Conservation (phyloP, 768 basidiomycete genomes). For the Russula emetica region DNA sequence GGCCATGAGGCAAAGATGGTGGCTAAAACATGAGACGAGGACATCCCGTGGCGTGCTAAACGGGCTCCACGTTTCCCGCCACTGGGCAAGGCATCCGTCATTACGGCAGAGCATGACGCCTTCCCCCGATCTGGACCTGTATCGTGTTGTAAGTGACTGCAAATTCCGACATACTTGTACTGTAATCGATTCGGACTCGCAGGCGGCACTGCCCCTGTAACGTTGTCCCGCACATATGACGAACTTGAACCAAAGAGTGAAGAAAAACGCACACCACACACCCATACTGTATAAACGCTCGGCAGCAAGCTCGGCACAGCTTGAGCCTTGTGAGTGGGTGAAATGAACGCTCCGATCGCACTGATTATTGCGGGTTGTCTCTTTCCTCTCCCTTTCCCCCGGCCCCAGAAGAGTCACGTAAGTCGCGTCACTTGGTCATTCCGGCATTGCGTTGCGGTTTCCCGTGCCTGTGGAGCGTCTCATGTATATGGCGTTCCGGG, state of each 20-base stretch:
- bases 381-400: neutral
- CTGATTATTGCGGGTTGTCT: neutral
- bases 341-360: neutral
- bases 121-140: neutral
- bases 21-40: neutral
- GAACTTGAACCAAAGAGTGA: neutral
- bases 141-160: neutral
- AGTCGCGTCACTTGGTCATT: neutral
- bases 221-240: neutral
- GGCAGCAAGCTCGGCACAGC: too few species aligned
- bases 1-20: slow-evolving; percentile 1
- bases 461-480: too few species aligned
- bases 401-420: neutral
- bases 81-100: neutral
- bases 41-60: neutral
- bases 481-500: too few species aligned
- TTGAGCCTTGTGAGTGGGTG: too few species aligned
- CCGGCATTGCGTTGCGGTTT: neutral
- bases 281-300: neutral
- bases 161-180: neutral
- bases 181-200: neutral
- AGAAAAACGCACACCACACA: neutral
- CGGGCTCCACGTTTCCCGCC: neutral
- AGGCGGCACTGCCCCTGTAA: neutral
- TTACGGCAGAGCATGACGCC: neutral